Base-by-base conservation (phyloP, 345 rosid species). In the Gynandropsis gynandra region DNA sequence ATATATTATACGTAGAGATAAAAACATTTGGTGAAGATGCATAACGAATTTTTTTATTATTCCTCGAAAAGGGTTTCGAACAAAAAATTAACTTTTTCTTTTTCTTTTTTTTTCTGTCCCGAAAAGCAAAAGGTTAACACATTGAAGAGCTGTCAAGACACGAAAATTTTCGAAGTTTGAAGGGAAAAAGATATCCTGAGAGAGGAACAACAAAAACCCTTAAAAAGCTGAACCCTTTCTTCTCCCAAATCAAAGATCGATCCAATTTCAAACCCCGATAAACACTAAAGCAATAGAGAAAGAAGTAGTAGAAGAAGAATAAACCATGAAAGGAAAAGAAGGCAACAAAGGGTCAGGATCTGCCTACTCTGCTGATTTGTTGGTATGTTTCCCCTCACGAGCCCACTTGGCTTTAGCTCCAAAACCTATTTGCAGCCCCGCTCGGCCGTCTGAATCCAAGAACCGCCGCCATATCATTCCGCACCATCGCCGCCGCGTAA, bases 381-480 rank as follows among this genome's bases (percentile, higher is more conserved):
- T 89, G 39, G 88, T 80, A 15, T 89, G 96, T 59, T 89, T 89
- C 65, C 97, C 97, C 11, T 74, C 94, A 44, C 68, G 92, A 69
- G 62, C 89, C 10, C 92, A 76, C 59, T 68, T 87, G 29, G 46
- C 80, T 21, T 43, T 90, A 56, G 72, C 76, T 78, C 78, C 86
- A 4, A 87, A 90, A 69, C 67, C 87, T 41, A 63, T 87, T 45
- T 78, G 79, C 46, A 85, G 88, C 47, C 95, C 98, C 1, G 81
- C 83, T n/a, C 76, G 82, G 29, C 47, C 74, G 1, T 41, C 76
- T 1, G 78, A 70, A 33, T 37, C 84, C 61, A 51, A 49, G 57
- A 72, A 58, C 56, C 80, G 77, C 46, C 80, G 64, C 61, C 70
- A 44, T 51, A 54, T 39, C 15, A 66, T 54, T 63, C 73, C 61